A percentile compares a stretch with the other conserved stretches of the same genome.
Conservation (phyloP, 2,329 filamentous ascomycete species). For the Penicillium sp. region DNA sequence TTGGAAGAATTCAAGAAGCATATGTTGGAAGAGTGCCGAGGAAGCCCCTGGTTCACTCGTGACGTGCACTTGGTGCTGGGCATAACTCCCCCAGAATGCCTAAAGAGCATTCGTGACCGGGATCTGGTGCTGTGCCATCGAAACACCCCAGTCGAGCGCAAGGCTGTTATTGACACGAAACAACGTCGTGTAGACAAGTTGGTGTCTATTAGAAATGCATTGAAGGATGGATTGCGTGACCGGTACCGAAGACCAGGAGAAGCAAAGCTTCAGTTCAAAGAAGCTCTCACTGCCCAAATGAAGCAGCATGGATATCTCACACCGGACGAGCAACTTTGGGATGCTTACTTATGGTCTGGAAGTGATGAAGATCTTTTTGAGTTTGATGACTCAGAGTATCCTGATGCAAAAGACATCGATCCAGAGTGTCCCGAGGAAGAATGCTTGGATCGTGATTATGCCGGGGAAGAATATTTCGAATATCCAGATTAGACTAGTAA, state of each 20-base stretch:
- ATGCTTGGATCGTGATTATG: not conserved
- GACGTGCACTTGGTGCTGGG: not conserved
- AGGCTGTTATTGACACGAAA: constrained; percentile 3
- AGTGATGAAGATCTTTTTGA: not conserved
- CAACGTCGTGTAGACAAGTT: constrained; percentile 1
- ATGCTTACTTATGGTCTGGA: not conserved
- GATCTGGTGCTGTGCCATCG: not conserved
- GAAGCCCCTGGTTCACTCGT: not conserved
- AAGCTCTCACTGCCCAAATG: constrained; percentile 1
- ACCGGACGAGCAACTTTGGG: not conserved
- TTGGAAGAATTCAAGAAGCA: not conserved
- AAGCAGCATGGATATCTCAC: constrained; percentile 3
- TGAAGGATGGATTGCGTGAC: not conserved
- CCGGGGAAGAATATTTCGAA: not conserved
- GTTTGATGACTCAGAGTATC: not conserved
- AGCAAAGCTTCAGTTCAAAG: not conserved
- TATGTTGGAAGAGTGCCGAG: not conserved
- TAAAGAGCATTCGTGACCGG: too few species aligned
- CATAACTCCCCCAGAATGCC: too few species aligned
- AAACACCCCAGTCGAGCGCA: not conserved
- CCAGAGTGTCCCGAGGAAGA: not conserved
- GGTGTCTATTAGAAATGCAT: not conserved
- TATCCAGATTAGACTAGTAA: not conserved
- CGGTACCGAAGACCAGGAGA: not conserved
- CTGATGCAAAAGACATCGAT: too few species aligned